These are phyloP conservation scores for Ciborinia camelliae DNA, from an alignment of 2,329 filamentous ascomycete species.

Conservation along the genomic window DNA sequence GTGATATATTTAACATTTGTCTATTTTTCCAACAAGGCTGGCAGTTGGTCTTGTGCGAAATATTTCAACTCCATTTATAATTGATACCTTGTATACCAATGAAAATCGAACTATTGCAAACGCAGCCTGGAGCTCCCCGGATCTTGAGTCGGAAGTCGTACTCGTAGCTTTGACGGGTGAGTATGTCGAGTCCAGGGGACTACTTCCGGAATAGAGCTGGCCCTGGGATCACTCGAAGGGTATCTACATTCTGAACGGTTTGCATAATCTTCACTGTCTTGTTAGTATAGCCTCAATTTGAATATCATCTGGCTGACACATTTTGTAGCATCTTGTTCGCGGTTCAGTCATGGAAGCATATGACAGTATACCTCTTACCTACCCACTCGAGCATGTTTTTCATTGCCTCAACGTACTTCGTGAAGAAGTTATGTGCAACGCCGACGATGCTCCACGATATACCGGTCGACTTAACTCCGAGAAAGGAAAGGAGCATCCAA, in stretches of 20 bases:
- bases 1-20: neutral
- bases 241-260: conserved; percentile 11
- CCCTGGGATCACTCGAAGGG: conserved; percentile 14
- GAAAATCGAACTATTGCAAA: neutral
- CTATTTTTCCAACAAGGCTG: neutral
- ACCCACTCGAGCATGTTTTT: neutral
- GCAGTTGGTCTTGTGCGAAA: conserved; percentile 10
- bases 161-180: conserved; percentile 10
- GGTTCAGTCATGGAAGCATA: neutral
- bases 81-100: conserved; percentile 5
- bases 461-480: neutral
- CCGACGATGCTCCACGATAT: conserved; percentile 16
- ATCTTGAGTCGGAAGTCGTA: conserved; percentile 3
- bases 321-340: neutral
- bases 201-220: conserved; percentile 5
- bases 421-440: conserved; percentile 19
- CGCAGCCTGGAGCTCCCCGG: conserved; percentile 1
- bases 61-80: neutral
- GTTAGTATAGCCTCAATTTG: neutral
- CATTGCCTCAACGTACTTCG: conserved; percentile 20
- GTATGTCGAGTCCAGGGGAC: neutral
- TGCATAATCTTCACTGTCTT: conserved; percentile 15
- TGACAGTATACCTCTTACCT: neutral
- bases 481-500: conserved; percentile 8
- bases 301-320: neutral